phyloP scores from a whole-genome alignment of 768 basidiomycete genomes.

The Boletus fagicola region DNA sequence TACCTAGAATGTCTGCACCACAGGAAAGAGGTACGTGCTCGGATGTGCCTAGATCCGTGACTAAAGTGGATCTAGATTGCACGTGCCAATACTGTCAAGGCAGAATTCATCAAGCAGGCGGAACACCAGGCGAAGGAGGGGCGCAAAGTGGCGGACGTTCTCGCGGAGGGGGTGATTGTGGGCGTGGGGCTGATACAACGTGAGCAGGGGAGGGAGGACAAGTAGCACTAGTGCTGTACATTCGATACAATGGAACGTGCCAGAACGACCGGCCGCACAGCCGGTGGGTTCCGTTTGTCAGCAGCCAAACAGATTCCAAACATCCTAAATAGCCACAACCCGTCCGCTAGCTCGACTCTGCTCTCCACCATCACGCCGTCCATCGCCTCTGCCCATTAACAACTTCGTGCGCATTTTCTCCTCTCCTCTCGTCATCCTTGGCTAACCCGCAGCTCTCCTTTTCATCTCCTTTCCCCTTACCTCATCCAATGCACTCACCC shows the following conservation, averaged over 20 bases:
- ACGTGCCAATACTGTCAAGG: conserved; percentile 67
- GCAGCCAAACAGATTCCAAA: conserved; percentile 41
- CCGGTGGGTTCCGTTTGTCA: conserved; percentile 24
- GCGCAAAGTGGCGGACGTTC: conserved; percentile 66
- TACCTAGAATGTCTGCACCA: conserved; percentile 92
- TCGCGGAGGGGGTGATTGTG: conserved; percentile 71
- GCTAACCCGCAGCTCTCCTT: neutral
- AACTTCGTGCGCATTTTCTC: conserved; percentile 12
- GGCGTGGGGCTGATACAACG: conserved; percentile 74
- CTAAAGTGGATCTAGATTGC: conserved; percentile 43
- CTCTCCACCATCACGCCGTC: conserved; percentile 29
- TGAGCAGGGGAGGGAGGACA: conserved; percentile 13
- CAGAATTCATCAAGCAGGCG: conserved; percentile 67
- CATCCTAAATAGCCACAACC: conserved; percentile 35
- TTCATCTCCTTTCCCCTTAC: neutral
- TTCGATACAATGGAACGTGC: conserved; percentile 3
- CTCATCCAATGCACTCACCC: neutral
- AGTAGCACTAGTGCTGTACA: neutral
- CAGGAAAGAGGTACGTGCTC: conserved; percentile 71
- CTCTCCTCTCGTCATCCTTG: neutral
- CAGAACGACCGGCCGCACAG: conserved; percentile 11
- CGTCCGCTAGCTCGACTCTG: conserved; percentile 18
- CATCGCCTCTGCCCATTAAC: neutral
- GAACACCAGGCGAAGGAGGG: conserved; percentile 65
- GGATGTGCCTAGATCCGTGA: neutral